Evolutionary conservation across 306 rosid species (phyloP).

Genomic region (Malus domestica): DNA sequence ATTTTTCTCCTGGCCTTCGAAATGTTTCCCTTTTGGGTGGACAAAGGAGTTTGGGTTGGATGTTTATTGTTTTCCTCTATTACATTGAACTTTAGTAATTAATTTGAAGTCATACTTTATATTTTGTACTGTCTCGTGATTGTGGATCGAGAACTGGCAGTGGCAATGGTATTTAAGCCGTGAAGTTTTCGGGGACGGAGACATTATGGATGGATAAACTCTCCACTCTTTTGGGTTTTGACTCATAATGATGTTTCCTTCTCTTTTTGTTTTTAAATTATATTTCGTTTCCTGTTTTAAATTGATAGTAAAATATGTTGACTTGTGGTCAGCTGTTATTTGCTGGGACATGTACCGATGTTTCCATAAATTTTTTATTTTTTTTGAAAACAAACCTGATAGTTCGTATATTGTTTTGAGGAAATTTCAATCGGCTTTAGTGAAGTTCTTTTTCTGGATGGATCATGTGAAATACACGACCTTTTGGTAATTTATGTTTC

Average conservation of each 20-base stretch:
- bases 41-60: neutral
- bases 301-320: neutral
- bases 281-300: neutral
- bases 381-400: neutral
- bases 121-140: neutral
- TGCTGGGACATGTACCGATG: neutral
- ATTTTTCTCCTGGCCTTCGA: neutral
- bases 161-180: neutral
- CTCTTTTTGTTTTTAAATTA: neutral
- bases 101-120: neutral
- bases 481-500: neutral
- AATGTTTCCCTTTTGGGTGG: neutral
- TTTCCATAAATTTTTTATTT: neutral
- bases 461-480: neutral
- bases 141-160: neutral
- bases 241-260: neutral
- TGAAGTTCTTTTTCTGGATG: neutral
- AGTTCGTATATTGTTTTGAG: neutral
- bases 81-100: neutral
- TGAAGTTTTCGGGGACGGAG: neutral
- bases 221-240: neutral
- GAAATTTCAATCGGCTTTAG: neutral
- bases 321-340: neutral
- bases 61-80: neutral
- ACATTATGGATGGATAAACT: slow-evolving; percentile 4